Evolutionary conservation across 2,329 filamentous ascomycete species (phyloP).

Genomic region (Xylariomycetidae sp.): DNA sequence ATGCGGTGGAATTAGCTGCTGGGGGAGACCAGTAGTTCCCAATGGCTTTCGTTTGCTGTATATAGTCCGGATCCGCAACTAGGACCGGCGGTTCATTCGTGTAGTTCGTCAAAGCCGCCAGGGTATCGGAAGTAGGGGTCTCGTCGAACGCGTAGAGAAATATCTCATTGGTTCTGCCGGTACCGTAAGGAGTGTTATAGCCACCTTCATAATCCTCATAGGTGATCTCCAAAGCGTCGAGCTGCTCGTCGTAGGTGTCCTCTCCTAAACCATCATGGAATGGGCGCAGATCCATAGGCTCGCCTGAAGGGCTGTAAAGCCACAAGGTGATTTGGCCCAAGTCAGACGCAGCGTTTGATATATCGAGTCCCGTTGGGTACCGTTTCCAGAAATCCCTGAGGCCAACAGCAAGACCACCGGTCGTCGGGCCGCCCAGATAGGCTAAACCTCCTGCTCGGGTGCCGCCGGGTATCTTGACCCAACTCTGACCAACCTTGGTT

Average conservation of each 20-base stretch:
- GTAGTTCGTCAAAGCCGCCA: conserved; percentile 38
- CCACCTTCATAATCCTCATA: conserved; percentile 58
- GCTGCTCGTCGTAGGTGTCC: conserved; percentile 51
- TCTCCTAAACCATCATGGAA: conserved; percentile 55
- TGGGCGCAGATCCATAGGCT: conserved; percentile 51
- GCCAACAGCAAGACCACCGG: conserved; percentile 55
- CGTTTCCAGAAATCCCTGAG: conserved; percentile 60
- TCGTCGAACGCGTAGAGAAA: conserved; percentile 47
- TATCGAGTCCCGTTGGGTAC: conserved; percentile 54
- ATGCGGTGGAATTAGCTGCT: conserved; percentile 18
- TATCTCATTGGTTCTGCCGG: conserved; percentile 54
- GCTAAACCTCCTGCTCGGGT: conserved; percentile 51
- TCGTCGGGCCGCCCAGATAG: conserved; percentile 53
- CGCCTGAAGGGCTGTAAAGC: conserved; percentile 54
- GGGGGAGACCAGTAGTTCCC: conserved; percentile 50
- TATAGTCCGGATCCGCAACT: conserved; percentile 41
- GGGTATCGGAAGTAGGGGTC: conserved; percentile 44
- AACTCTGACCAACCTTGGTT: conserved; percentile 51
- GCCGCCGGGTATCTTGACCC: conserved; percentile 54
- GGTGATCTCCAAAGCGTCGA: conserved; percentile 57
- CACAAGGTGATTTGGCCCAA: conserved; percentile 51
- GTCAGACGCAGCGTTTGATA: conserved; percentile 45
- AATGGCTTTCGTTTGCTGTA: conserved; percentile 47
- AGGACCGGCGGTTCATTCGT: conserved; percentile 50
- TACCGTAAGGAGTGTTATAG: conserved; percentile 52